phyloP scores from a whole-genome alignment of 495 filamentous ascomycete genomes.

The Lasiosphaeriaceae sp. region DNA sequence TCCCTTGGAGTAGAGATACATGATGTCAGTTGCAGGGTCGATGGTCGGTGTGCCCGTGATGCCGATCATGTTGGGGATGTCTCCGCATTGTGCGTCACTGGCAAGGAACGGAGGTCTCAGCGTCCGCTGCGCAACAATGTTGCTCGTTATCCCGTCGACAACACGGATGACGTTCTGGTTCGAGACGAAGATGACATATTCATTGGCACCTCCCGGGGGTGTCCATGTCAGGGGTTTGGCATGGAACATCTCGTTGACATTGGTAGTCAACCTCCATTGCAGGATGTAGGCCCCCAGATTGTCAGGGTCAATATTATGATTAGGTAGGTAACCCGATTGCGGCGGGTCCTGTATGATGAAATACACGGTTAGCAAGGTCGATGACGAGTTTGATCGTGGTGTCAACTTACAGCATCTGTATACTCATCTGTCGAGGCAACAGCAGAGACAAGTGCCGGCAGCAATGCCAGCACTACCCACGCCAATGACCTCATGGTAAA shows the following conservation, averaged over 20 bases:
- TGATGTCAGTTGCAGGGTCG: constrained; percentile 32
- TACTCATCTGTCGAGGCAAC: not conserved
- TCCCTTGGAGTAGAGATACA: constrained; percentile 39
- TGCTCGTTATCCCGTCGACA: constrained; percentile 5
- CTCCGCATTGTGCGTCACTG: constrained; percentile 34
- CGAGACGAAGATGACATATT: constrained; percentile 38
- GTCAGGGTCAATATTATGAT: constrained; percentile 43
- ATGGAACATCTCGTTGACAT: constrained; percentile 32
- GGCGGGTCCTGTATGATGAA: constrained; percentile 24
- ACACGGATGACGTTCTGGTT: constrained; percentile 25
- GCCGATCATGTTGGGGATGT: constrained; percentile 32
- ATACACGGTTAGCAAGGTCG: not conserved
- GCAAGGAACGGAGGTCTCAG: constrained; percentile 24
- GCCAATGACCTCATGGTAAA: not conserved
- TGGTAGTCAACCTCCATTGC: constrained; percentile 24
- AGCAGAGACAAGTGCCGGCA: not conserved
- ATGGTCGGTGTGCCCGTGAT: constrained; percentile 36
- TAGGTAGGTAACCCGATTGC: constrained; percentile 40
- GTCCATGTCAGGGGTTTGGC: constrained; percentile 44
- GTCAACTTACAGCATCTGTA: not conserved
- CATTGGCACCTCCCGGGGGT: constrained; percentile 23
- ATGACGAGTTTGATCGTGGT: not conserved
- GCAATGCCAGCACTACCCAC: not conserved
- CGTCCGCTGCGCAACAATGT: constrained; percentile 11
- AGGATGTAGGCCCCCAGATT: constrained; percentile 31